These are phyloP conservation scores for Kwoniella dendrophila DNA, from an alignment of 768 basidiomycete species.

Conservation along the genomic window DNA sequence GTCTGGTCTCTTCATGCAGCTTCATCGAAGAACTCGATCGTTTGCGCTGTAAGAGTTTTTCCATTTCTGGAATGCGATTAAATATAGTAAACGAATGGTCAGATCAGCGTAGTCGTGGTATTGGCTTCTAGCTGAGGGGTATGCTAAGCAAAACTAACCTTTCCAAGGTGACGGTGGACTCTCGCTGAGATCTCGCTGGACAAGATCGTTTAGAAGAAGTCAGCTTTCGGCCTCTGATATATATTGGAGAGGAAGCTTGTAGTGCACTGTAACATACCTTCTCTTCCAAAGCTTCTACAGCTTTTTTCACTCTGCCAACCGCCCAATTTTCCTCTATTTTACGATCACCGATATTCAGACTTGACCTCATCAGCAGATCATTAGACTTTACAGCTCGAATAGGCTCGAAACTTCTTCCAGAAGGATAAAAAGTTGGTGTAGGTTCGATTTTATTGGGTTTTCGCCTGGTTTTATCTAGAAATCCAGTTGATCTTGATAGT, in stretches of 20 bases:
- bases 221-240: not conserved
- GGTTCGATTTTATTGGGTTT: not conserved
- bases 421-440: conserved; percentile 5
- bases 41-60: conserved; percentile 2
- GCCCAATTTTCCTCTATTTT: not conserved
- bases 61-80: conserved; percentile 9
- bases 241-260: not conserved
- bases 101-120: not conserved
- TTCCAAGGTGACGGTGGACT: conserved; percentile 11
- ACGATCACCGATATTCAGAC: not conserved
- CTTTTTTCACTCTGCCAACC: conserved; percentile 5
- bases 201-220: not conserved
- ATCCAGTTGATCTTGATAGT: conserved; percentile 5
- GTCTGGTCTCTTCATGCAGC: not conserved
- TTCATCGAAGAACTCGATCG: conserved; percentile 6
- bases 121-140: not conserved
- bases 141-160: conserved; percentile 3
- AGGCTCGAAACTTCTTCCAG: conserved; percentile 11
- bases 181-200: not conserved
- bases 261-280: not conserved
- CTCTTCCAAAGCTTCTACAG: conserved; percentile 6
- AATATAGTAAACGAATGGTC: no score
- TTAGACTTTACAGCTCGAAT: not conserved
- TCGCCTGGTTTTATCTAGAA: not conserved
- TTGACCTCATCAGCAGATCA: not conserved